Evolutionary conservation across 108 stramenopile genomes (phyloP), one percentile per base, ranked within the genome.

Genomic region (Cyclotella kingstonii): DNA sequence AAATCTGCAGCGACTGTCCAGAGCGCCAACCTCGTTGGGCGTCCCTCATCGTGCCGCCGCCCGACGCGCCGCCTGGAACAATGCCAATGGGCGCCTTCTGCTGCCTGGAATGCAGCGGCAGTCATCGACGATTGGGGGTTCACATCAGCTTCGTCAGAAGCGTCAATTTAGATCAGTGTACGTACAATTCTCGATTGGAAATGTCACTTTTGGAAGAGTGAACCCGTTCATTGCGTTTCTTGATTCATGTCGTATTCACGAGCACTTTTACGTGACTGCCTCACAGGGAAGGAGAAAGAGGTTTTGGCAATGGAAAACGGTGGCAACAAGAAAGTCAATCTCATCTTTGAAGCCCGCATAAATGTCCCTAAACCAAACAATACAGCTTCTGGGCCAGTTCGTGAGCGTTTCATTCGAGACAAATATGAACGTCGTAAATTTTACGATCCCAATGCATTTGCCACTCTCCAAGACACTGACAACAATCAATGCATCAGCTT

Each of bases 51-150:
- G 84, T 82, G 4, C 85, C 90, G 29, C 88, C 93, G 12, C 90
- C 93, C 2, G 93, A 84, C 0, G 59, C 84, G 14, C 89, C 87
- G 15, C 81, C 83, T 18, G 86, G 86, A 28, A 72, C 87, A 0
- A 63, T 83, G 42, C 78, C 81, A 45, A 89, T 86, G 73, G 98
- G 98, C 17, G 86, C 96, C 21, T 98, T 99, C 80, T 92, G 94
- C 59, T 99, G 98, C 78, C 83, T 98, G 60, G 97, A 99, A 70
- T 99, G 98, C 71, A 95, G 94, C 40, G 97, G 97, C 35, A 93
- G 93, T 33, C 98, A 99, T 81, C 92, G 98, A 12, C 84, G 93
- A 25, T 74, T 99, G 61, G 98, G 98, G 25, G 96, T 96, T 9
- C 98, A 99, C 62, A 96, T 99, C 56, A 86, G 85, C 35, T 99